Conservation (phyloP, 169 alveolate species). For the Eimeria maxima region DNA sequence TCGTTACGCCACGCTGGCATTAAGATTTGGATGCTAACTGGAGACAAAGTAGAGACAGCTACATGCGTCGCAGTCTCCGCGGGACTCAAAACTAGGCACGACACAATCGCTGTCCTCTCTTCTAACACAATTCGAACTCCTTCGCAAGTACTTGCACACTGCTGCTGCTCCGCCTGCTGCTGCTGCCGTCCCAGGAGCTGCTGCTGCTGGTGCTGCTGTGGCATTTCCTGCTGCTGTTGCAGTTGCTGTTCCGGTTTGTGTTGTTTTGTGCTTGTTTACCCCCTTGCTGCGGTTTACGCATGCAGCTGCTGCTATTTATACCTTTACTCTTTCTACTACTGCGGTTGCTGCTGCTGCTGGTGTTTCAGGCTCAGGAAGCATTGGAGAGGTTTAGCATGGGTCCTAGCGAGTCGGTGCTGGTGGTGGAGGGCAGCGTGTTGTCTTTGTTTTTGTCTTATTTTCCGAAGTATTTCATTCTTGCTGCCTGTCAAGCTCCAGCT, state of each 20-base stretch:
- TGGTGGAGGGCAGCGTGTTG: conserved; percentile 84
- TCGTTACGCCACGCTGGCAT: conserved; percentile 98
- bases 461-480: conserved; percentile 16
- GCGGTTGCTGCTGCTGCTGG: conserved; percentile 46
- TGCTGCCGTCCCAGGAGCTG: background rate
- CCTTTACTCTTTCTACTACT: background rate
- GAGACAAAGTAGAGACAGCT: conserved; percentile 99
- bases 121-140: background rate
- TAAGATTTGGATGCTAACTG: conserved; percentile 99
- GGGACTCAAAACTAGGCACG: conserved; percentile 92
- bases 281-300: no score
- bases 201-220: background rate
- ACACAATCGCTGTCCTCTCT: conserved; percentile 30
- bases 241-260: no score
- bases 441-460: conserved; percentile 46
- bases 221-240: no score
- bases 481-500: conserved; percentile 79
- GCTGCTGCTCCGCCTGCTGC: background rate
- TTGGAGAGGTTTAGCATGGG: conserved; percentile 78
- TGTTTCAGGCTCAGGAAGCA: background rate
- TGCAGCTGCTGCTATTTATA: no score
- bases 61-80: conserved; percentile 98
- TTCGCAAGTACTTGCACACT: conserved; percentile 29
- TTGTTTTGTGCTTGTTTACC: no score
- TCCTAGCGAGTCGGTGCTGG: conserved; percentile 80